Percentiles rank a stretch among this genome's conserved stretches.
Evolutionary conservation across 129 eudicot genomes (phyloP).

Genomic region (Pseudognaphalium luteoalbum): DNA sequence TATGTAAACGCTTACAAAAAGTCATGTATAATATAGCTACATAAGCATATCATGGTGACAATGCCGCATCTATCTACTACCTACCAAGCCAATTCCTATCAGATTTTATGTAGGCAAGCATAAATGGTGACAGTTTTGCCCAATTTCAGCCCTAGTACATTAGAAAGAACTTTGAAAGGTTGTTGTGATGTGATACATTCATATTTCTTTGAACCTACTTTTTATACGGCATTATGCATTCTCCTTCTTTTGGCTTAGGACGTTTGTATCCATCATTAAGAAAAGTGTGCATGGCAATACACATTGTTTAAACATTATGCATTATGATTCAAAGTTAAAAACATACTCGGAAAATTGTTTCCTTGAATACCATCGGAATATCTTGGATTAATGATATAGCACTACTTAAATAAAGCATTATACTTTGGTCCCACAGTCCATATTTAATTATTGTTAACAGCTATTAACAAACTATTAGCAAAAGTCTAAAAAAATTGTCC

Average conservation of each 20-base stretch:
- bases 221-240: constrained; percentile 5
- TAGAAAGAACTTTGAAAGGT: too few species aligned
- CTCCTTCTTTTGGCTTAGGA: constrained; percentile 3
- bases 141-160: too few species aligned
- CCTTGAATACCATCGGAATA: constrained; percentile 4
- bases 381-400: constrained; percentile 1
- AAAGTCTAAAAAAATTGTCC: background rate
- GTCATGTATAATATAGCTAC: background rate
- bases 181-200: too few species aligned
- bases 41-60: too few species aligned
- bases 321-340: constrained; percentile 16
- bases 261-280: constrained; percentile 2
- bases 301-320: constrained; percentile 2
- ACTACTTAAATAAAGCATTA: background rate
- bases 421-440: background rate
- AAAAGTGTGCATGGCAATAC: background rate
- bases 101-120: too few species aligned
- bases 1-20: background rate
- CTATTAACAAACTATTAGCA: background rate
- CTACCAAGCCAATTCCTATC: too few species aligned
- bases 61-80: too few species aligned
- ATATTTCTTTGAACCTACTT: background rate
- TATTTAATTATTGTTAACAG: background rate
- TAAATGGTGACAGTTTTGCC: too few species aligned
- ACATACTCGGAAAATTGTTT: background rate